A percentile compares a stretch with the other conserved stretches of the same genome.
Evolutionary conservation across 1,139 yeast species (phyloP).

Genomic region (Zygotorulaspora mrakii): DNA sequence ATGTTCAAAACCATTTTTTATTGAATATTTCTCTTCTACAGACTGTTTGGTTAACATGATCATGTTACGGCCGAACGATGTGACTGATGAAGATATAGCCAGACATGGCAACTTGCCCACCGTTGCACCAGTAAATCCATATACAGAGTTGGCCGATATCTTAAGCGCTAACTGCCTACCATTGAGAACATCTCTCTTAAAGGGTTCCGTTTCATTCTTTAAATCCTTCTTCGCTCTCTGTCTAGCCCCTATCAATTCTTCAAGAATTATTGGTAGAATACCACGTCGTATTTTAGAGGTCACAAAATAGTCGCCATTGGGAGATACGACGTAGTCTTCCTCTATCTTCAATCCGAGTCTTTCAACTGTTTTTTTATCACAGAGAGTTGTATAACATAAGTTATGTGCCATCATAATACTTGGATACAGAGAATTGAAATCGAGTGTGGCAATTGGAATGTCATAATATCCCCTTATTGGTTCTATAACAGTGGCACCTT

Average conservation of each 20-base stretch:
- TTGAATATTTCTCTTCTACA: slow-evolving; percentile 75
- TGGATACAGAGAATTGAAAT: slow-evolving; percentile 96
- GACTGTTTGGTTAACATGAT: slow-evolving; percentile 85
- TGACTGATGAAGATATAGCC: slow-evolving; percentile 92
- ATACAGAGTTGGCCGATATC: slow-evolving; percentile 95
- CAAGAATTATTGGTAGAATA: slow-evolving; percentile 82
- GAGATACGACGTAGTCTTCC: slow-evolving; percentile 80
- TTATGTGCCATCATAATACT: slow-evolving; percentile 99
- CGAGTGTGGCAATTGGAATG: slow-evolving; percentile 95
- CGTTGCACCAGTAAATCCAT: slow-evolving; percentile 99
- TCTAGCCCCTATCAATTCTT: slow-evolving; percentile 86
- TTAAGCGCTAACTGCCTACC: slow-evolving; percentile 97
- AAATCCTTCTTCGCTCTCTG: slow-evolving; percentile 87
- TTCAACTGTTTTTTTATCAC: slow-evolving; percentile 66
- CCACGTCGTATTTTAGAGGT: slow-evolving; percentile 70
- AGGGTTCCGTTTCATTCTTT: slow-evolving; percentile 91
- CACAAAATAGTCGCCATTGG: slow-evolving; percentile 92
- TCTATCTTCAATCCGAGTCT: slow-evolving; percentile 60
- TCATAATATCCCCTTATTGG: slow-evolving; percentile 94
- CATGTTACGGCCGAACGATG: slow-evolving; percentile 96
- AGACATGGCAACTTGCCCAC: slow-evolving; percentile 95
- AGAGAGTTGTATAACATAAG: slow-evolving; percentile 85
- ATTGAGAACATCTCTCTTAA: slow-evolving; percentile 85
- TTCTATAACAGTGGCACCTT: slow-evolving; percentile 98
- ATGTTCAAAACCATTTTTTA: slow-evolving; percentile 71